phyloP scores from a whole-genome alignment of 2,329 filamentous ascomycete genomes.

The Talaromyces verruculosus region DNA sequence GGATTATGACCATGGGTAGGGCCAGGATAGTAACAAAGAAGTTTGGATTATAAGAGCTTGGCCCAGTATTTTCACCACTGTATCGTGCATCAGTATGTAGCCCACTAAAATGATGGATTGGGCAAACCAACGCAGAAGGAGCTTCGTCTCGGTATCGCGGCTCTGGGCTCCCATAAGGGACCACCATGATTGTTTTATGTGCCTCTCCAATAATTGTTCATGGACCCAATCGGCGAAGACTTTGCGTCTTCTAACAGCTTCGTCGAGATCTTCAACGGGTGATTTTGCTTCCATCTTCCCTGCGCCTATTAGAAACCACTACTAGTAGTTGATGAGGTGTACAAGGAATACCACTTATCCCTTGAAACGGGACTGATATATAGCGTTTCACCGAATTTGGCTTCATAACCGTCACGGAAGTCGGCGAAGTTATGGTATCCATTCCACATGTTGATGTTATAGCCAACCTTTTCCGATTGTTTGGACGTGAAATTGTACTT shows the following conservation, averaged over 20 bases:
- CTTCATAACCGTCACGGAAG: neutral
- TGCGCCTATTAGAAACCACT: neutral
- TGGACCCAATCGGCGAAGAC: neutral
- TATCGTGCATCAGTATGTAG: neutral
- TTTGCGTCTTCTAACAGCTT: neutral
- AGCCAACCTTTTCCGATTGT: neutral
- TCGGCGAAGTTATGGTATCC: conserved; percentile 2
- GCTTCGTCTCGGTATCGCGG: neutral
- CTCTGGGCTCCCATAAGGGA: neutral
- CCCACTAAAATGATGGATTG: neutral
- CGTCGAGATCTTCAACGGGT: neutral
- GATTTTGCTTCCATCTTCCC: neutral
- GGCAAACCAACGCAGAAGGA: neutral
- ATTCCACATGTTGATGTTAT: conserved; percentile 4
- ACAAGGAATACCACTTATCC: neutral
- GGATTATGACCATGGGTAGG: neutral
- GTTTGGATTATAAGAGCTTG: neutral
- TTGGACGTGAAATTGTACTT: too few relatives aligned
- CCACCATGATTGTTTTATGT: neutral
- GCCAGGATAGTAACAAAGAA: conserved; percentile 1
- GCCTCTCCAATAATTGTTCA: neutral
- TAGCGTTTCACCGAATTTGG: neutral
- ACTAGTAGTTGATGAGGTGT: neutral
- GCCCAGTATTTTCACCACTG: neutral
- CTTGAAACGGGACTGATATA: neutral